Conservation (phyloP, 73 alveolate genomes). For the Halteria grandinella region DNA sequence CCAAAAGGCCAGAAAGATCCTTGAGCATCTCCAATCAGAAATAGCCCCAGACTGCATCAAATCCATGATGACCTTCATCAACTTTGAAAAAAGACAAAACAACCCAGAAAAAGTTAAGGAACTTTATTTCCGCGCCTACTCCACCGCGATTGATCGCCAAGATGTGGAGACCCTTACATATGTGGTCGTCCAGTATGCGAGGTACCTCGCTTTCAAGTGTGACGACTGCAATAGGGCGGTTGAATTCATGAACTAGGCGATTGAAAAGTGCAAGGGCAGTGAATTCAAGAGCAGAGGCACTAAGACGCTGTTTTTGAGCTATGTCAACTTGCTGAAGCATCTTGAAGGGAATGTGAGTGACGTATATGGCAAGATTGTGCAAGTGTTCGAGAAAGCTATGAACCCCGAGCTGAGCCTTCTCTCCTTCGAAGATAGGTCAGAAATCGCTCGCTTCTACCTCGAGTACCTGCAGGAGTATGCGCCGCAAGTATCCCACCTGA, state of each 20-base stretch:
- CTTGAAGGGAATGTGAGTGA: slow-evolving; percentile 27
- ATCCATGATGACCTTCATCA: slow-evolving; percentile 25
- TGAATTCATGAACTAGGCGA: slow-evolving; percentile 10
- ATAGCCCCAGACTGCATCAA: slow-evolving; percentile 52
- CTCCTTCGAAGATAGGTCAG: slow-evolving; percentile 8
- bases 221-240: slow-evolving; percentile 36
- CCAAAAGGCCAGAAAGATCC: slow-evolving; percentile 31
- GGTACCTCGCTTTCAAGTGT: slow-evolving; percentile 48
- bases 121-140: slow-evolving; percentile 27
- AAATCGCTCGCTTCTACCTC: slow-evolving; percentile 14
- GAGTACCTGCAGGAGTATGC: slow-evolving; percentile 32
- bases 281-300: too few relatives aligned
- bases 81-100: slow-evolving; percentile 57
- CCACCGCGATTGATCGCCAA: neutral
- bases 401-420: neutral
- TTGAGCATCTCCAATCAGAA: slow-evolving; percentile 28
- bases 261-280: slow-evolving; percentile 7
- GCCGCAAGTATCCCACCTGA: neutral
- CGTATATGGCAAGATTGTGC: neutral
- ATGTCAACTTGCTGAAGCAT: slow-evolving; percentile 27
- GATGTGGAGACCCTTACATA: slow-evolving; percentile 5
- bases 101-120: slow-evolving; percentile 50
- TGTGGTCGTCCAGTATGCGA: slow-evolving; percentile 17
- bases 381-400: slow-evolving; percentile 12
- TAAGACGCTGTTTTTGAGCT: slow-evolving; percentile 23